Evolutionary conservation across 2,329 filamentous ascomycete genomes (phyloP), one percentile per base, ranked within the genome.

Genomic region (Seiridium cupressi): DNA sequence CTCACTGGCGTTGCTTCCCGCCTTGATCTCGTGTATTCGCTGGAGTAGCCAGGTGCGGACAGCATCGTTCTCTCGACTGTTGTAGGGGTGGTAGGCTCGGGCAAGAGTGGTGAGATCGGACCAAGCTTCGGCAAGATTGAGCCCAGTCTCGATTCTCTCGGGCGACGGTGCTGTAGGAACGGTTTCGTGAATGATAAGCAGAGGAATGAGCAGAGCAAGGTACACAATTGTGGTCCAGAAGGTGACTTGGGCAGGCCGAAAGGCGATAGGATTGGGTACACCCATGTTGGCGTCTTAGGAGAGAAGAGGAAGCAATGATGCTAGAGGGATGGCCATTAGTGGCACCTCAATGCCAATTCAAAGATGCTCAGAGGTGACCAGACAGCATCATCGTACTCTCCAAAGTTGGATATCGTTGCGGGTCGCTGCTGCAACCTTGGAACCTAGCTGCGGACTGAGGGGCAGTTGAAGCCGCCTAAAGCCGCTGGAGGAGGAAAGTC

Each of bases 81-180:
- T 97, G 79, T 92, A 97, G 0, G 95, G 94, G 72, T 97, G 95
- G 71, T 90, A 95, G 1, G 82, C 81, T 64, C 81, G 81, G 40
- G 90, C 94, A 54, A 99, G 82, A 59, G 82, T 78, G 62, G 92
- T 86, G 38, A 99, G 81, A 71, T 98, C 93, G 10, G 81, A 76
- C 93, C 93, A 98, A 44, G 94, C 92, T 75, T 96, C 88, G 2
- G 89, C 89, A 57, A 98, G 77, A 69, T 97, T 92, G 69, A 96
- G 78, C 18, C 92, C 93, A 7, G 78, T 70, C 44, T 84, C 83
- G 82, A 80, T 79, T 3, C 72, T 75, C 10, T 53, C 49, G 10
- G 49, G 49, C 4, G 49, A 53, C 0, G 91, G 89, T 55, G 87
- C 82, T 26, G 83, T 71, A 4, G 94, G 91, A 7, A 96, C 89